These are phyloP conservation scores for Cyberlindnera xishuangbannaensis DNA, from an alignment of 805 yeast species.

Conservation along the genomic window DNA sequence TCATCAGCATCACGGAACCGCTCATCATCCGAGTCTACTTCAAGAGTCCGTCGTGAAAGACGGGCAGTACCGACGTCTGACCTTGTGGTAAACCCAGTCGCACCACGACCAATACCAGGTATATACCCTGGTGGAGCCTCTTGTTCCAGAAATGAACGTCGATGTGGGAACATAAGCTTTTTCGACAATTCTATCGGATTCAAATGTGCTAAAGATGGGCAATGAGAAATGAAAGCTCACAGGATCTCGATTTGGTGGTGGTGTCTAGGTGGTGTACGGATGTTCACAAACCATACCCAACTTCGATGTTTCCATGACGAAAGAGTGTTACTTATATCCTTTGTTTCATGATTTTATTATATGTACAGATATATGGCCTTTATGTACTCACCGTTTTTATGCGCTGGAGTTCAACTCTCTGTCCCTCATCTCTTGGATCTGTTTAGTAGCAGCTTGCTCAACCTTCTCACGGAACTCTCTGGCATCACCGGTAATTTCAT, in stretches of 20 bases:
- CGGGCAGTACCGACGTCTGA: conserved; percentile 60
- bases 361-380: too few species aligned
- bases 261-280: too few species aligned
- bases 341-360: too few species aligned
- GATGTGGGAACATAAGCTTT: conserved; percentile 2
- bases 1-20: conserved; percentile 24
- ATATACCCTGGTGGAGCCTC: conserved; percentile 86
- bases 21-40: conserved; percentile 17
- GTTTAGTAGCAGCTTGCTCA: conserved; percentile 10
- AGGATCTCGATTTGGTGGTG: too few species aligned
- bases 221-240: too few species aligned
- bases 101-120: conserved; percentile 94
- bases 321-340: too few species aligned
- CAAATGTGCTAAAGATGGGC: too few species aligned
- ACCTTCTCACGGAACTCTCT: conserved; percentile 25
- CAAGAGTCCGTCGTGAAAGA: conserved; percentile 25
- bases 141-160: conserved; percentile 58
- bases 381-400: too few species aligned
- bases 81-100: conserved; percentile 84
- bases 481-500: conserved; percentile 29
- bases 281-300: too few species aligned
- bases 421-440: not conserved
- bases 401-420: too few species aligned
- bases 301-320: too few species aligned
- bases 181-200: too few species aligned